A percentile compares a stretch with the other conserved stretches of the same genome.
Evolutionary conservation across 805 yeast species (phyloP).

Genomic region (Ogataea glucozyma): DNA sequence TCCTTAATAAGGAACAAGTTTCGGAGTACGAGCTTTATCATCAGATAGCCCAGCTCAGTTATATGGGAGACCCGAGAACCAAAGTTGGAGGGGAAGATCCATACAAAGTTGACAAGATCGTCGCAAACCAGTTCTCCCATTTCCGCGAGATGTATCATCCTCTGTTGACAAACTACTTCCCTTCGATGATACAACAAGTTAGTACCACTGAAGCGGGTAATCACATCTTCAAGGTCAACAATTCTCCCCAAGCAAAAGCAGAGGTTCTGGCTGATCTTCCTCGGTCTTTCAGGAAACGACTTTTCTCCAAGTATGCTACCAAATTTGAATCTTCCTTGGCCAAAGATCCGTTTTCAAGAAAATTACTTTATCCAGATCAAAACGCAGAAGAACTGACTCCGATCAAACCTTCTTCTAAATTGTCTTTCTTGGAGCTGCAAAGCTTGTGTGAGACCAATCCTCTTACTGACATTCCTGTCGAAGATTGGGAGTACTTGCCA

Average conservation of each 20-base stretch:
- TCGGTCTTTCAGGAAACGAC: constrained; percentile 42
- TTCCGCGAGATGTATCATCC: constrained; percentile 80
- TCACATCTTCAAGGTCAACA: constrained; percentile 30
- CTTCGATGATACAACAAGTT: constrained; percentile 27
- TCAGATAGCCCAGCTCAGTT: constrained; percentile 77
- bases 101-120: constrained; percentile 82
- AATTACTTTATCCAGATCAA: constrained; percentile 19
- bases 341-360: constrained; percentile 34
- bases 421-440: constrained; percentile 32
- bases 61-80: constrained; percentile 89
- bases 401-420: constrained; percentile 15
- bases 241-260: constrained; percentile 38
- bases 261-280: constrained; percentile 54
- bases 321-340: constrained; percentile 28
- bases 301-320: constrained; percentile 33
- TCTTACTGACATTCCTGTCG: constrained; percentile 28
- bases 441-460: constrained; percentile 9
- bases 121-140: constrained; percentile 65
- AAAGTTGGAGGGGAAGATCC: constrained; percentile 90
- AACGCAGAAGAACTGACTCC: constrained; percentile 14
- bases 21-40: constrained; percentile 59
- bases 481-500: constrained; percentile 38
- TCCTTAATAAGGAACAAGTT: constrained; percentile 42
- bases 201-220: constrained; percentile 26
- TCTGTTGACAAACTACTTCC: constrained; percentile 45